Evolutionary conservation across 805 yeast genomes (phyloP).

Genomic region (Suhomyces tanzawaensis): DNA sequence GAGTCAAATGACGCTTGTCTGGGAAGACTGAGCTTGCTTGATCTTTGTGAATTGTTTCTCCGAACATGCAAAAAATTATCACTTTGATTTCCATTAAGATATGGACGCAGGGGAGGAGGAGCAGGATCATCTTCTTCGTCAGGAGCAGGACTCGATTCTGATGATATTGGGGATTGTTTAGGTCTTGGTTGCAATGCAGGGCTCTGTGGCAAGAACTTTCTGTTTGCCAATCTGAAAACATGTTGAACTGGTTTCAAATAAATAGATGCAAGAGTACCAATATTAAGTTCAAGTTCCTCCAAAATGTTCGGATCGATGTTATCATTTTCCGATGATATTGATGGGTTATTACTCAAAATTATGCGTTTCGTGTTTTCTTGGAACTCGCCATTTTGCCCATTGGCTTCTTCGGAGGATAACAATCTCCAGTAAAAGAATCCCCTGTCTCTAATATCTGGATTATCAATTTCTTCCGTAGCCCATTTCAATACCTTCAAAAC

Average conservation of each 20-base stretch:
- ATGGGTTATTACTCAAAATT: slow-evolving; percentile 60
- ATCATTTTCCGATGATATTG: slow-evolving; percentile 64
- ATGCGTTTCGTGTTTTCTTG: slow-evolving; percentile 43
- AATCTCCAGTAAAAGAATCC: slow-evolving; percentile 86
- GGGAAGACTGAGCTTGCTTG: slow-evolving; percentile 12
- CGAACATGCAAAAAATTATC: slow-evolving; percentile 4
- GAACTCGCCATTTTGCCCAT: slow-evolving; percentile 39
- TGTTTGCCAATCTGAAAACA: slow-evolving; percentile 66
- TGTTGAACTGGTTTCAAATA: slow-evolving; percentile 81
- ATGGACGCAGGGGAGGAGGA: slow-evolving; percentile 1
- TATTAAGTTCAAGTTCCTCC: slow-evolving; percentile 78
- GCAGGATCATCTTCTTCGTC: neutral
- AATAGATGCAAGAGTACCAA: slow-evolving; percentile 80
- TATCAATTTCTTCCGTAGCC: slow-evolving; percentile 71
- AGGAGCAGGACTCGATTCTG: slow-evolving; percentile 4
- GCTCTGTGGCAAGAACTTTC: slow-evolving; percentile 48
- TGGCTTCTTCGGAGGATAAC: slow-evolving; percentile 45
- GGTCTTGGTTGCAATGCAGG: slow-evolving; percentile 36
- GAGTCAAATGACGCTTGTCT: slow-evolving; percentile 24
- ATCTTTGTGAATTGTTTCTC: slow-evolving; percentile 2
- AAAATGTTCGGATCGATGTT: slow-evolving; percentile 65
- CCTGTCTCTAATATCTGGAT: slow-evolving; percentile 85
- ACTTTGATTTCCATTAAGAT: neutral
- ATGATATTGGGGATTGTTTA: neutral
- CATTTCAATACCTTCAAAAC: slow-evolving; percentile 58